Evolutionary conservation across 2,329 filamentous ascomycete species (phyloP).

Genomic region (Trichoderma aggressivum): DNA sequence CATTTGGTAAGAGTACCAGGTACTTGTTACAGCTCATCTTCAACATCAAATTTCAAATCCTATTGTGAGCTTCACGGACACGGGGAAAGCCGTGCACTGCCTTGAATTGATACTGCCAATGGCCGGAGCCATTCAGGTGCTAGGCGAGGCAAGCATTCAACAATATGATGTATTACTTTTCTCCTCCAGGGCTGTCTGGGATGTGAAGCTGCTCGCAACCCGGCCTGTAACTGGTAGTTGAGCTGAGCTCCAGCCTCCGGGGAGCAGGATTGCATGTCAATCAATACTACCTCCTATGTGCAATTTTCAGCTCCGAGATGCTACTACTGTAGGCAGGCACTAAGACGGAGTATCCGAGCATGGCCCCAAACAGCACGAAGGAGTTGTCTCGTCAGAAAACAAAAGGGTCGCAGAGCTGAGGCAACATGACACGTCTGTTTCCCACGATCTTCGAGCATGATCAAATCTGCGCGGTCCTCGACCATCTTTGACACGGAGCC

Average conservation of each 20-base stretch:
- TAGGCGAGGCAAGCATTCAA: neutral
- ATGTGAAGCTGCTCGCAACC: neutral
- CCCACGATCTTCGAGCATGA: neutral
- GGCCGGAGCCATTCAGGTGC: neutral
- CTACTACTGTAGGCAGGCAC: no score
- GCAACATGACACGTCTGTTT: constrained; percentile 9
- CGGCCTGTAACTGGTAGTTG: neutral
- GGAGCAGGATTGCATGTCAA: neutral
- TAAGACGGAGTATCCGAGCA: neutral
- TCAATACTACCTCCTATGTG: neutral
- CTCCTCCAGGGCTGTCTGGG: neutral
- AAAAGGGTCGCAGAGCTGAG: neutral
- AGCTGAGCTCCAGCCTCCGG: neutral
- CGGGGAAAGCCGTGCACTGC: neutral
- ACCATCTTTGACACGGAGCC: neutral
- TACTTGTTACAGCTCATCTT: neutral
- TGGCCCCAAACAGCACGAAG: neutral
- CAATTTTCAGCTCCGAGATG: neutral
- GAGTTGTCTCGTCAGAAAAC: neutral
- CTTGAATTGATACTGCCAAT: neutral
- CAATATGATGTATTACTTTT: neutral
- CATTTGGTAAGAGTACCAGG: no score
- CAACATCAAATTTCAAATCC: neutral
- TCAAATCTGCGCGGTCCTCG: neutral
- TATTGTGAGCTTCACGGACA: neutral